Conservation (phyloP, 371 early-diverging fungal genomes). For the Choanephora cucurbitarum region DNA sequence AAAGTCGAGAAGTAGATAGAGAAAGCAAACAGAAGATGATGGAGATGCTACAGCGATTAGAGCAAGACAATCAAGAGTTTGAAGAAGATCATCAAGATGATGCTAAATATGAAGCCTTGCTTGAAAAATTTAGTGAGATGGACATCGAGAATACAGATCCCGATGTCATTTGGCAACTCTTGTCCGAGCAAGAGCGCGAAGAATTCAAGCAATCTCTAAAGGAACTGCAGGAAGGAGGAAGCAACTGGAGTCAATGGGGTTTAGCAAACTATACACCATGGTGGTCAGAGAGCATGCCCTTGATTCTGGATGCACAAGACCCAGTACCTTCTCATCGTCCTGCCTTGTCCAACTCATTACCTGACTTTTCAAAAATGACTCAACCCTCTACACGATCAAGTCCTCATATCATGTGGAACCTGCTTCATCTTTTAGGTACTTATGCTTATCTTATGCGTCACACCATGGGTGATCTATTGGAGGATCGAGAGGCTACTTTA, state of each 20-base stretch:
- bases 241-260: slow-evolving; percentile 11
- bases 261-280: slow-evolving; percentile 40
- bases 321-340: slow-evolving; percentile 8
- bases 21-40: slow-evolving; percentile 56
- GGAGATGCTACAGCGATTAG: slow-evolving; percentile 55
- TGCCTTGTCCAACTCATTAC: slow-evolving; percentile 7
- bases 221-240: slow-evolving; percentile 1
- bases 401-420: slow-evolving; percentile 30
- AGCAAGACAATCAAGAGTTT: slow-evolving; percentile 39
- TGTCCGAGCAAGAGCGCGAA: slow-evolving; percentile 55
- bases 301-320: slow-evolving; percentile 13
- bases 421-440: slow-evolving; percentile 27
- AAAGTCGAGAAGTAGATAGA: slow-evolving; percentile 41
- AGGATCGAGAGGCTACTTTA: slow-evolving; percentile 25
- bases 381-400: slow-evolving; percentile 12
- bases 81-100: slow-evolving; percentile 40
- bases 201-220: slow-evolving; percentile 46
- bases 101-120: slow-evolving; percentile 46
- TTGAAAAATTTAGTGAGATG: slow-evolving; percentile 47
- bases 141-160: slow-evolving; percentile 57
- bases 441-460: slow-evolving; percentile 48
- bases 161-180: slow-evolving; percentile 52
- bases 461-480: slow-evolving; percentile 29
- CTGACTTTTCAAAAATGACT: slow-evolving; percentile 27
- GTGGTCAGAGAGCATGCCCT: slow-evolving; percentile 27